Percentiles rank a stretch among this genome's conserved stretches.
Conservation (phyloP, 169 alveolate genomes). For the Amoebophrya sp. region DNA sequence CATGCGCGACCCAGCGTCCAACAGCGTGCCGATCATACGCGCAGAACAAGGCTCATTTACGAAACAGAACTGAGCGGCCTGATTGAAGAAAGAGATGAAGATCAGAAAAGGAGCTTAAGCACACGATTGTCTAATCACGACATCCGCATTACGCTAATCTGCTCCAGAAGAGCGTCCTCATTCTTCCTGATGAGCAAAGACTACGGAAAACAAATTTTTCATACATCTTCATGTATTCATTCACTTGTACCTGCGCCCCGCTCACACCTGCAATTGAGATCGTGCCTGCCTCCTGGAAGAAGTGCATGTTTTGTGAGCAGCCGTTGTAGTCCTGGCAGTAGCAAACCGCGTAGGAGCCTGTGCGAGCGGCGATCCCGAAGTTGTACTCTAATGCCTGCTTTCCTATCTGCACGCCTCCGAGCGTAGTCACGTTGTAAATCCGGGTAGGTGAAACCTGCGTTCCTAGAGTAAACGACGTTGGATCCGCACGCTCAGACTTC, state of each 20-base stretch:
- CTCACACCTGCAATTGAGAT: neutral
- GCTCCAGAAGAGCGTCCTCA: no score
- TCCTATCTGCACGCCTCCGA: neutral
- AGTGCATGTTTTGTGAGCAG: no score
- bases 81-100: no score
- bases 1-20: neutral
- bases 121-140: no score
- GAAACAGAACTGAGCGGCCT: neutral
- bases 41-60: neutral
- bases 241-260: no score
- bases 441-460: neutral
- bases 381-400: neutral
- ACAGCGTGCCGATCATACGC: neutral
- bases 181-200: no score
- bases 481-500: neutral
- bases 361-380: neutral
- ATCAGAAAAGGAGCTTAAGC: no score
- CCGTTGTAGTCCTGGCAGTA: neutral
- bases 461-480: neutral
- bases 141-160: no score
- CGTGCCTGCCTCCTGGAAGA: neutral
- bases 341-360: neutral
- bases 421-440: neutral
- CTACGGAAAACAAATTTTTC: no score
- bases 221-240: no score